Base-by-base conservation (phyloP, 2,329 filamentous ascomycete species). In the Helotiales sp. region DNA sequence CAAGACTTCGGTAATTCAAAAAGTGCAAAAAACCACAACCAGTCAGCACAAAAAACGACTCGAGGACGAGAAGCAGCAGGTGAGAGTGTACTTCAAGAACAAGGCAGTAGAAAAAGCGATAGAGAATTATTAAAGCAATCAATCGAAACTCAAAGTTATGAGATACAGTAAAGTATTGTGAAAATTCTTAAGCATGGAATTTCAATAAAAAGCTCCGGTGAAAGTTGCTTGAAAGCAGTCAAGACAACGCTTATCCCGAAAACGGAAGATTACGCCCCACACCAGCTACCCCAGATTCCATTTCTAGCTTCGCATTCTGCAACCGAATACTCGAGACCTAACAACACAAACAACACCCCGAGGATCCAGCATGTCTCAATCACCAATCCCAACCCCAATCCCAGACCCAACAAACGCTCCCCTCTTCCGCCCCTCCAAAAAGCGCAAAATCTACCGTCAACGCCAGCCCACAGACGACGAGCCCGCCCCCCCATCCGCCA, bases 381-480 rank as follows among this genome's bases (percentile, higher is more conserved):
- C 49, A 11, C 37, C 61, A 63, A 32, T 22, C 5, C 28, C 49
- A 20, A 24, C 47, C 5, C 22, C 57, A 1, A 40, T 30, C 7
- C 28, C 30, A 32, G 28, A 65, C 62, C 59, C 52, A 11, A 64
- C 61, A 45, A 43, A 72, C 15, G 24, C 72, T 15, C 65, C 73
- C 24, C 68, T 76, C 47, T 90, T 90, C 71, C 86, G 87, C 3
- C 75, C 79, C 45, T 80, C 81, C 67, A 89, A 88, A 77, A 89
- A 88, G 78, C 82, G 86, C 75, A 89, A 89, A 75, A 79, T 81
- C 5, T 86, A 87, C 70, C 82, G 87, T 55, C 86, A 86, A 69
- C 84, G 86, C 69, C 70, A 76, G 20, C 72, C 76, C 50, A 74
- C 74, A 43, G 75, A 78, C 58, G 75, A 78, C 61, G 75, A 70